Evolutionary conservation across 768 basidiomycete species (phyloP), one percentile per base, ranked within the genome.

Genomic region (Mycena latifolia): DNA sequence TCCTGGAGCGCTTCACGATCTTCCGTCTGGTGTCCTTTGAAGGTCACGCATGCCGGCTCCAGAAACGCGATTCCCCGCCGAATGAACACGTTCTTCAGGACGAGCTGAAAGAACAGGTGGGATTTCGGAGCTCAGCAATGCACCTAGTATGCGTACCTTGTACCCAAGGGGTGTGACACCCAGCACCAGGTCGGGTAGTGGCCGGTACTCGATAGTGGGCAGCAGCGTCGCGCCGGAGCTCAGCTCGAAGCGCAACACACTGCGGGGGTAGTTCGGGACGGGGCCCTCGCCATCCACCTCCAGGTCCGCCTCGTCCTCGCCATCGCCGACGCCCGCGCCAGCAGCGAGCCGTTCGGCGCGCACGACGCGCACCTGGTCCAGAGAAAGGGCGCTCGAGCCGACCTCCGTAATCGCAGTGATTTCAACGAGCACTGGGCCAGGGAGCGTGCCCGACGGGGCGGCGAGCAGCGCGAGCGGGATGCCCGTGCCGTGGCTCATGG

Each of bases 361-460:
- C 15, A 88, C 87, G 57, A 88, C 82, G 24, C 91, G 84, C 25
- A 87, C 85, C 70, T 92, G 92, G 65, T 91, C 85, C 20, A 98
- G 83, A 55, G 82, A 88, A 72, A 94, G 93, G 0, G 96, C 96
- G 69, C 95, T 95, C 47, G 86, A 80, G 0, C 91, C 93, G 24
- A 98, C 90, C 61, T 98, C 96, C 20, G 88, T 93, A n/a, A 97
- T 85, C 17, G 86, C 82, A 18, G 81, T 77, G 28, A 98, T 85
- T 72, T 98, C 91, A 12, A 96, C 90, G 39, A 94, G 86, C 33
- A 93, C 77, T 1, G 91, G 88, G 8, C 80, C 73, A 0, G 80
- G 79, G 12, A 75, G 71, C 2, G 85, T 75, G 6, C 69, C 70
- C 14, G 72, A 72, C 17, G 73, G 76, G 22, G 84, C 81, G 27